A percentile compares a stretch with the other conserved stretches of the same genome.
These are phyloP conservation scores for Friedmanniomyces endolithicus DNA, from an alignment of 495 filamentous ascomycete genomes.

Conservation along the genomic window DNA sequence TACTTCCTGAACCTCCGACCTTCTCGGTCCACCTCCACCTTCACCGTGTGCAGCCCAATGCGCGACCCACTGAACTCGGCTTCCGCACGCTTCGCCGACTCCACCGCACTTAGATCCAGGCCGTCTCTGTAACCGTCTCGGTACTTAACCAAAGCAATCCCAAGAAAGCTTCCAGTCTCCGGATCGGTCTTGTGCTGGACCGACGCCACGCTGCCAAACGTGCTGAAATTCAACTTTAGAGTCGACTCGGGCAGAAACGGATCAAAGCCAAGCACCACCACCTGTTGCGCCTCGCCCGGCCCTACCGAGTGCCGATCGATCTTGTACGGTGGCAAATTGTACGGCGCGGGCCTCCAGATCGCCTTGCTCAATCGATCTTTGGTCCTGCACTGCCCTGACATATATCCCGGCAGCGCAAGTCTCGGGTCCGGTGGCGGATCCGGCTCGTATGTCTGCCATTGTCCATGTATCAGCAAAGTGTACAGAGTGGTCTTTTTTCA, in stretches of 20 bases:
- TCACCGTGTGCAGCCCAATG: constrained; percentile 61
- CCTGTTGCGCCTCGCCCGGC: constrained; percentile 74
- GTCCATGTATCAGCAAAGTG: constrained; percentile 20
- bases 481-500: constrained; percentile 22
- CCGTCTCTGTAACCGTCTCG: constrained; percentile 43
- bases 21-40: constrained; percentile 78
- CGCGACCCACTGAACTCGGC: constrained; percentile 51
- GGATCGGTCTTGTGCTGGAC: constrained; percentile 87
- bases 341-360: constrained; percentile 68
- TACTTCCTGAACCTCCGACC: constrained; percentile 64
- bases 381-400: constrained; percentile 25
- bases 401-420: constrained; percentile 50
- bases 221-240: constrained; percentile 66
- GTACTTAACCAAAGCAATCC: constrained; percentile 83
- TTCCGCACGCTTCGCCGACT: constrained; percentile 67
- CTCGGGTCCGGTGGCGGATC: constrained; percentile 64
- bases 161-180: constrained; percentile 80
- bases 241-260: constrained; percentile 63
- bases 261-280: constrained; percentile 89
- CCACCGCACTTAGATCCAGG: constrained; percentile 38
- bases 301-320: constrained; percentile 79
- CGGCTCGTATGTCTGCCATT: constrained; percentile 42
- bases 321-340: constrained; percentile 59
- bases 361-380: constrained; percentile 48
- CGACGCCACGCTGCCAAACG: constrained; percentile 77